Base-by-base conservation (phyloP, 2,329 filamentous ascomycete species). In the Chalaropsis ovoidea region DNA sequence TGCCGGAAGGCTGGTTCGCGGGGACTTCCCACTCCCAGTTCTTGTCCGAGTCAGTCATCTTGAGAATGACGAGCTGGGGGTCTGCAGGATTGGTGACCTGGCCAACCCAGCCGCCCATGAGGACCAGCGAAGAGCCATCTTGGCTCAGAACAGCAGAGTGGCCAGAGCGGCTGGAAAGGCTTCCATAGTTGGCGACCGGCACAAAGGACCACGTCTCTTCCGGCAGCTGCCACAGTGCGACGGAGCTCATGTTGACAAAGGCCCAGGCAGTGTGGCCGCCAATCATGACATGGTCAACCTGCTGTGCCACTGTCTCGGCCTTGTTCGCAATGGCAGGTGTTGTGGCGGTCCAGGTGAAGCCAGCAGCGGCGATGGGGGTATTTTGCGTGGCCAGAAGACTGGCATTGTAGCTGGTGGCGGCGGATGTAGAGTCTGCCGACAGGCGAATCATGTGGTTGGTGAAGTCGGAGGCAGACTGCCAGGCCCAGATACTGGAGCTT, bases 41-140 rank as follows among this genome's bases (percentile, higher is more conserved):
- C 8, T 86, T 88, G 72, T 89, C 94, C 3, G 86, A 86, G 68
- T 86, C 81, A 6, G 87, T 89, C 66, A 96, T 79, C 67, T 89
- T 79, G 2, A 97, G 77, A 2, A 96, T 76, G 0, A 84, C 88
- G 31, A 97, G 78, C 72, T 96, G 90, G 0, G 94, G 94, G 39
- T 86, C 79, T 0, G 94, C 94, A 1, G 92, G 82, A 41, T 85
- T 87, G 8, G 78, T 81, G 0, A 88, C 80, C 71, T 95, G 86
- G 2, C 92, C 93, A 3, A 96, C 90, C 94, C 94, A 99, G 1
- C 94, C 94, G 22, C 94, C 94, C 67, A 91, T 80, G 0, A 99
- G 77, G 49, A 96, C 77, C 8, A 97, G 78, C n/a, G 82, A 84
- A 31, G 78, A 82, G 0, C 92, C 92, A 71, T 95, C 90, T 63